These are phyloP conservation scores for Metrosideros polymorpha DNA, from an alignment of 441 rosid genomes.

Conservation along the genomic window DNA sequence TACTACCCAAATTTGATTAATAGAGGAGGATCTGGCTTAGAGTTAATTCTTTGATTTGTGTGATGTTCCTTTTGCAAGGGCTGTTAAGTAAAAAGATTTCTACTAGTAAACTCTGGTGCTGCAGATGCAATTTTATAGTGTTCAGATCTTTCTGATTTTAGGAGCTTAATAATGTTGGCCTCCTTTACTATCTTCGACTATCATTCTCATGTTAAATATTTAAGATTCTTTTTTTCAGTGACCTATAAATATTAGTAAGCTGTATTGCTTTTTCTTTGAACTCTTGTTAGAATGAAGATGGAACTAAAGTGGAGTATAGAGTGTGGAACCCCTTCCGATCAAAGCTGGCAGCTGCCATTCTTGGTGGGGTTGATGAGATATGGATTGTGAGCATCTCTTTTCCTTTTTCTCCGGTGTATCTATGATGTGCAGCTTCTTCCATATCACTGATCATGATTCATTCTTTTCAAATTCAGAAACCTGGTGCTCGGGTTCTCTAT, in stretches of 20 bases:
- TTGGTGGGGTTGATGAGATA: constrained; percentile 89
- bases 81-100: background rate
- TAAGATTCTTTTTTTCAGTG: background rate
- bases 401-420: background rate
- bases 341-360: constrained; percentile 84
- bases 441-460: background rate
- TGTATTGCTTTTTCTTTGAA: background rate
- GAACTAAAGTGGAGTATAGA: constrained; percentile 80
- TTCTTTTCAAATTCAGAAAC: constrained; percentile 29
- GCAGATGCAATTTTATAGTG: background rate
- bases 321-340: constrained; percentile 95
- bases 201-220: background rate
- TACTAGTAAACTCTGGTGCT: background rate
- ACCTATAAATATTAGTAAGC: background rate
- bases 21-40: background rate
- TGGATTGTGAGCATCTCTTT: constrained; percentile 54
- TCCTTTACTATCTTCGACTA: background rate
- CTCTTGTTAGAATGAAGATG: constrained; percentile 60
- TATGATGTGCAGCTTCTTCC: background rate
- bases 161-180: background rate
- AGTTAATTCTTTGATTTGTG: background rate
- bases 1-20: background rate
- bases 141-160: background rate
- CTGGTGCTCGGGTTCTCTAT: constrained; percentile 80
- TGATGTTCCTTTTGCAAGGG: background rate